Evolutionary conservation across 2,329 filamentous ascomycete species (phyloP), one percentile per base, ranked within the genome.

Genomic region (Tolypocladium nubicola): DNA sequence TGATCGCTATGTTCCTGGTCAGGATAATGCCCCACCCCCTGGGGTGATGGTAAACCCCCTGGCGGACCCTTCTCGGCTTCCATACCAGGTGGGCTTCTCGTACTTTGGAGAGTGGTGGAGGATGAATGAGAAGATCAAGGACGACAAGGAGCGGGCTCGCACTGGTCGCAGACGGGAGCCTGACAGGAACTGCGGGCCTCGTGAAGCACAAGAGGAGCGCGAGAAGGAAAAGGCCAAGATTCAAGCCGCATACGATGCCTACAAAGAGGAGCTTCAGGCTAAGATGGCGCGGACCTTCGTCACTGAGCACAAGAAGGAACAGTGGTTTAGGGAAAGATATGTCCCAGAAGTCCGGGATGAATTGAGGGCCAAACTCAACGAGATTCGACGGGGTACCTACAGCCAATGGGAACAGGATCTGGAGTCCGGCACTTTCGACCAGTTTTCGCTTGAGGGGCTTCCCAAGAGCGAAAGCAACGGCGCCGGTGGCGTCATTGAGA

Each of bases 281-380:
- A 87, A 85, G 69, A 93, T 96, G 87, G 92, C 94, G 0, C 86
- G 91, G 62, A 79, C 83, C 1, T 99, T 99, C 69, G 94, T 99
- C 47, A 84, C 87, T 54, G 88, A 91, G 65, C 94, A 99, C 73
- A 96, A 96, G 70, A 85, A 86, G 49, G 94, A 99, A 71, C 93
- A 99, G 69, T 99, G 94, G 94, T 99, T 99, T 75, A 90, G 87
- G 65, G 94, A 99, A 73, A 86, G 90, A 69, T 99, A 99, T 66
- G 86, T 95, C 37, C 83, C 90, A 1, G 90, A 94, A 63, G 84
- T 93, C 56, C 81, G 89, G 55, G 86, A 92, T 62, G 79, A 82
- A 2, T 84, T 97, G 66, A 86, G 88, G 57, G 76, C 78, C 59
- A 87, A 90, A 66, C 76, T 97, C 56, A 88, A 87, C 70, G 87